phyloP scores from a whole-genome alignment of 2,329 filamentous ascomycete genomes.

The Colletotrichum salicis region DNA sequence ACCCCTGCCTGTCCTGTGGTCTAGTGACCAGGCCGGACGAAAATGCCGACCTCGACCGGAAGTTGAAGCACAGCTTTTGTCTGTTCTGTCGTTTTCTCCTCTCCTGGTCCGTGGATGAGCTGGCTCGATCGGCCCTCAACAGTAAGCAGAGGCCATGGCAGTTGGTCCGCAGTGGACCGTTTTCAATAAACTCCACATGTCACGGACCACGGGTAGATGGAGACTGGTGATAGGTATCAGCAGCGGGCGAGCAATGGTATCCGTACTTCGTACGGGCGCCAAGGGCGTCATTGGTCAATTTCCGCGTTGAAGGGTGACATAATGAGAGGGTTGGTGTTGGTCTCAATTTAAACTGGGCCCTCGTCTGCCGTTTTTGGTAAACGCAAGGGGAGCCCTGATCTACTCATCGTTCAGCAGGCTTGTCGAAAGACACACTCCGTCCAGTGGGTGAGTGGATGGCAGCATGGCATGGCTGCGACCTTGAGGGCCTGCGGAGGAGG shows the following conservation, averaged over 20 bases:
- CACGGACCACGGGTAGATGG: constrained; percentile 16
- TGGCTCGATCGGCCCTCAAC: constrained; percentile 3
- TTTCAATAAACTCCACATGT: constrained; percentile 24
- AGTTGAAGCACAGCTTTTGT: not conserved
- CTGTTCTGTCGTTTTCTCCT: not conserved
- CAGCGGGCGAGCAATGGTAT: not conserved
- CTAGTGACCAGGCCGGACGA: constrained; percentile 24
- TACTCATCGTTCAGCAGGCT: not conserved
- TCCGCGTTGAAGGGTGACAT: constrained; percentile 13
- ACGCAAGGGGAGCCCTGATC: not conserved
- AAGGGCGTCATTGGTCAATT: constrained; percentile 28
- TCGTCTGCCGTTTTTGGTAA: not conserved
- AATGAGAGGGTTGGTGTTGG: constrained; percentile 13
- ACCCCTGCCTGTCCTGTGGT: constrained; percentile 12
- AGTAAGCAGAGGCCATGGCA: not conserved
- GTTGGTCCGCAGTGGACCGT: constrained; percentile 5
- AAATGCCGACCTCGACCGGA: constrained; percentile 26
- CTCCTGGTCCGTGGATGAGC: not conserved
- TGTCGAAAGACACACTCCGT: not conserved
- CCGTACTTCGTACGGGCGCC: not conserved
- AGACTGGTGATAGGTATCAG: constrained; percentile 21
- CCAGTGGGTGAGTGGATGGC: not conserved
- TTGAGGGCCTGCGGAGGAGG: constrained; percentile 25
- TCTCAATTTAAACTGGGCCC: constrained; percentile 12
- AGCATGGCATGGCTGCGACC: constrained; percentile 12